Base-by-base conservation (phyloP, 2,329 filamentous ascomycete genomes). In the Fusarium coicis region DNA sequence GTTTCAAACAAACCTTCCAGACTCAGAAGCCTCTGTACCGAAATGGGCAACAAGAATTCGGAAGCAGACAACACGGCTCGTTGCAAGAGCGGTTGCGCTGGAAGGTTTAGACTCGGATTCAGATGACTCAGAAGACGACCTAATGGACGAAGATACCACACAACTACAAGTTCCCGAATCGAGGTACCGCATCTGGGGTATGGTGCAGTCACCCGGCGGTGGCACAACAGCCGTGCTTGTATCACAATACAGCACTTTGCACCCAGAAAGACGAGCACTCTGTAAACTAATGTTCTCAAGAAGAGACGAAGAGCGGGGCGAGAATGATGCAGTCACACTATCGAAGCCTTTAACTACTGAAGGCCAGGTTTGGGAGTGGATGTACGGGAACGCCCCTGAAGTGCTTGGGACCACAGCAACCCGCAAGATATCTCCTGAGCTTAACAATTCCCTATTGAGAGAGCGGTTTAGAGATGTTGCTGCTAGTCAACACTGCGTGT, bases 361-460 rank as follows among this genome's bases (percentile, higher is more conserved):
- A 77, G 88, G 84, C 0, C 80, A 81, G 42, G 81, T 87, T 49
- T 90, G 88, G 85, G 86, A 90, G 68, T 89, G 86, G 84, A 88
- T 90, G 85, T 90, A 90, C 73, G 88, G 87, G 23, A 80, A 81
- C n/a, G 87, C 86, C 0, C 80, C 83, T 1, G 81, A 83, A 4
- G 85, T 89, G 6, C 81, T 84, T 0, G 86, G 85, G 8, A 81
- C 84, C 28, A 80, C 80, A 21, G 53, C 68, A 23, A 55, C 73
- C 11, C 65, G 75, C 30, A 74, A 77, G 46, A 69, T 55, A 39
- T 72, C 58, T 4, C 32, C 49, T 8, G 65, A 66, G 32, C 56
- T 66, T 8, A 68, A 68, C 28, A 65, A 77, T 18, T 79, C 74
- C 5, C 68, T 77, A 1, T 54, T 87, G 16, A 79, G 78, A 21